Evolutionary conservation across 2,329 filamentous ascomycete genomes (phyloP).

Genomic region (Knufia fluminis): DNA sequence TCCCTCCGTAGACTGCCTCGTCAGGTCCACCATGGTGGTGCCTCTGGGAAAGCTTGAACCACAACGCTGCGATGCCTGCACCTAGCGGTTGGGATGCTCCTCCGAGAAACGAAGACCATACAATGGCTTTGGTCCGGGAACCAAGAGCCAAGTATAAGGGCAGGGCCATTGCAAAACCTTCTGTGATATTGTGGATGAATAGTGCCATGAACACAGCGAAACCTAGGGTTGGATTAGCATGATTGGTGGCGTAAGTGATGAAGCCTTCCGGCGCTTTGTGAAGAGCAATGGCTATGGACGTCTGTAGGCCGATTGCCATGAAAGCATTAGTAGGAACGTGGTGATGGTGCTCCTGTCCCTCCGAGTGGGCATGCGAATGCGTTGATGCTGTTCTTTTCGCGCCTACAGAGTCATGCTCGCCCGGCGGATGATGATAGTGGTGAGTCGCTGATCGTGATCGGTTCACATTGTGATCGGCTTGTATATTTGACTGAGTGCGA

Average conservation of each 20-base stretch:
- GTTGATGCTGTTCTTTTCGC: slow-evolving; percentile 11
- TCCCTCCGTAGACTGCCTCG: slow-evolving; percentile 46
- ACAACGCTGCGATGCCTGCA: slow-evolving; percentile 71
- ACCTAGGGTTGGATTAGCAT: slow-evolving; percentile 80
- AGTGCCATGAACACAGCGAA: slow-evolving; percentile 90
- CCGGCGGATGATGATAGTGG: slow-evolving; percentile 21
- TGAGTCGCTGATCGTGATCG: slow-evolving; percentile 20
- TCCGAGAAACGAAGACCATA: slow-evolving; percentile 74
- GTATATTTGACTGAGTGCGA: neutral
- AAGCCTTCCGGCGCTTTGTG: slow-evolving; percentile 87
- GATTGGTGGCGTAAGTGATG: slow-evolving; percentile 94
- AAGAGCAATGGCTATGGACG: slow-evolving; percentile 84
- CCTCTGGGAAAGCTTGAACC: slow-evolving; percentile 64
- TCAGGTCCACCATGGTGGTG: slow-evolving; percentile 39
- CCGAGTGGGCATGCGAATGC: slow-evolving; percentile 13
- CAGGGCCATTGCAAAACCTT: slow-evolving; percentile 88
- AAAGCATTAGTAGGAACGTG: slow-evolving; percentile 93
- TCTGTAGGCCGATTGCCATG: slow-evolving; percentile 89
- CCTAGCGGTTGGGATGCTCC: slow-evolving; percentile 81
- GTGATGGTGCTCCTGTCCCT: slow-evolving; percentile 63
- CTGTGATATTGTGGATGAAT: slow-evolving; percentile 96
- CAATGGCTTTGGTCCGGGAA: slow-evolving; percentile 70
- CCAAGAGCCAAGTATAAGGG: slow-evolving; percentile 85
- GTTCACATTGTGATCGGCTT: neutral
- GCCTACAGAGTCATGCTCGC: slow-evolving; percentile 13